Evolutionary conservation across 768 basidiomycete species (phyloP), one percentile per base, ranked within the genome.

Genomic region (Dioszegia hungarica): DNA sequence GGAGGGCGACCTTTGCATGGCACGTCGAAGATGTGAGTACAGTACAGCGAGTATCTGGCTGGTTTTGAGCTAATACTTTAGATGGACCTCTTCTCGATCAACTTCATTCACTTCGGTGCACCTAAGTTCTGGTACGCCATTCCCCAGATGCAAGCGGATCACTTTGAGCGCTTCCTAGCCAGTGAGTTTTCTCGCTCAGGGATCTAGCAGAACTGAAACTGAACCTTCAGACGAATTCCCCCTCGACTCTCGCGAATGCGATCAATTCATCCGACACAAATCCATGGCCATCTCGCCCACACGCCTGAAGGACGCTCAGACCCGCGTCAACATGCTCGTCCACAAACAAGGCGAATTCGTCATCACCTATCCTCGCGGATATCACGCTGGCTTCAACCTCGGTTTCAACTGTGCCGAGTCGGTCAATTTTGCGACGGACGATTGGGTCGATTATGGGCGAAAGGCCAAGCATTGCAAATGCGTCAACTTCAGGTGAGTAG

Each of bases 71-170:
- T 43, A 15, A 41, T 12, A 25, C 28, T 22, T 11, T 59, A 74
- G 76, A 95, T 97, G 89, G 95, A 99, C 71, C 81, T 99, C 1
- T 97, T 94, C 77, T 93, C 90, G 55, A 98, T 99, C 79, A 99
- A 99, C 73, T 98, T 92, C 74, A 90, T 99, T 54, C 95, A 99
- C 75, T 98, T 97, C 65, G 95, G 95, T 0, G 92, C 93, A 0
- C 92, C 93, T 1, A 98, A 80, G 62, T 78, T 88, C 69, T 99
- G 95, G 95, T 98, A 98, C 75, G 87, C 92, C 1, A 81, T 98
- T 17, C 95, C 95, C 2, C 93, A 95, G 75, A 86, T 81, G 17
- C 83, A 90, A 56, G 85, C 91, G 0, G 77, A 79, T 14, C 84
- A 86, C 11, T 82, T 99, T n/a, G 95, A 98, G 74, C 81, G 86